Evolutionary conservation across 768 basidiomycete species (phyloP), one percentile per base, ranked within the genome.

Genomic region (Phanerochaete sordida): DNA sequence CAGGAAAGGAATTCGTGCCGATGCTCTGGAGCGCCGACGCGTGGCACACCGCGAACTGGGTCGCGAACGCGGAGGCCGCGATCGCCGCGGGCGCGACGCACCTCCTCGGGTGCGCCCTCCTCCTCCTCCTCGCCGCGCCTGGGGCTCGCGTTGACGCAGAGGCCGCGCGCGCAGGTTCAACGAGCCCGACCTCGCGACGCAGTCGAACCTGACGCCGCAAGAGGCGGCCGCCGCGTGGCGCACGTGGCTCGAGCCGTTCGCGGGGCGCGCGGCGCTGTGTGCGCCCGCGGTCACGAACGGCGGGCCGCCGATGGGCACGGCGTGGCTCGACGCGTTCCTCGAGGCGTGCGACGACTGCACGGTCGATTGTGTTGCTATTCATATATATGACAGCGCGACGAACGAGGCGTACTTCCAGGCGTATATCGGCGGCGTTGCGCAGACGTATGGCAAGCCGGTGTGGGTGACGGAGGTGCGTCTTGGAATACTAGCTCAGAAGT

Each of bases 251-350:
- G 55, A 72, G 62, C 72, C 72, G 2, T 69, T 73, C 65, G 68
- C 67, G 9, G 70, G 69, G 60, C 64, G 65, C 54, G 70, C 69
- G 30, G 69, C 64, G 60, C 70, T 72, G 61, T 64, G 69, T 56
- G 59, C 63, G 39, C 72, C 72, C 31, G 72, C 72, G 37, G 63
- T 73, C 64, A 72, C 72, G 19, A 73, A 71, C 62, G 70, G 70
- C 57, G 65, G 55, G 19, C 62, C 72, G 43, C 70, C 69, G 30
- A 70, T 71, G 68, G 72, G 72, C 53, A 60, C 60, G 28, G 65
- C 66, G 27, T 73, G 72, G 72, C 62, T 73, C 47, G 68, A 71
- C 60, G 26, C 48, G 27, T 73, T 73, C 70, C 45, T 73, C 30
- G 55, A 45, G 27, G 68, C 65, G 27, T 73, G 72, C 67, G 63